Conservation (phyloP, 176 grass and related monocot genomes). For the Avena insularis region DNA sequence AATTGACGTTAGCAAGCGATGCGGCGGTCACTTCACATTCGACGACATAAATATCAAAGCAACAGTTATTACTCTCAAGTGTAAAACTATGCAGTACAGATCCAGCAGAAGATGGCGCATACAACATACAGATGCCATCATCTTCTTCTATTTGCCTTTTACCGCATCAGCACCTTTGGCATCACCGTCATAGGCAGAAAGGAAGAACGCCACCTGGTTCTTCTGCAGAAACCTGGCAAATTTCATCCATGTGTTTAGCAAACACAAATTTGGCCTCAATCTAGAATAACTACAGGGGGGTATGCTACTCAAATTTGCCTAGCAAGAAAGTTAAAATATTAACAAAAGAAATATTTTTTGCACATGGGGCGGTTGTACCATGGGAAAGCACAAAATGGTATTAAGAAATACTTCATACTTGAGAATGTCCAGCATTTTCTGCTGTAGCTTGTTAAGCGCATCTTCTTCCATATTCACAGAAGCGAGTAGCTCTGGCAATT, state of each 20-base stretch:
- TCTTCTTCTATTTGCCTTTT: constrained; percentile 45
- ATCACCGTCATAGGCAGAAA: constrained; percentile 59
- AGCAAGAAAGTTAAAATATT: neutral
- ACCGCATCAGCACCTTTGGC: constrained; percentile 46
- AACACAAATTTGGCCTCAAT: constrained; percentile 8
- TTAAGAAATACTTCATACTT: constrained; percentile 65
- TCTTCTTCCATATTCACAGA: constrained; percentile 96
- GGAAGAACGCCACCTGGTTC: constrained; percentile 77
- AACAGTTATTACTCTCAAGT: constrained; percentile 27
- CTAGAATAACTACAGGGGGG: neutral
- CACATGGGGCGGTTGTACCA: neutral
- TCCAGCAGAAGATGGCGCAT: constrained; percentile 21
- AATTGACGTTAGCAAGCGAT: neutral
- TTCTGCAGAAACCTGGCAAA: constrained; percentile 89
- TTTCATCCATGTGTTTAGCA: neutral
- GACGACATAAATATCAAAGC: constrained; percentile 17
- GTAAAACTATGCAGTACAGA: constrained; percentile 35
- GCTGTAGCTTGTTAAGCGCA: constrained; percentile 74
- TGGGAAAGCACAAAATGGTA: constrained; percentile 20
- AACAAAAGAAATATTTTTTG: neutral
- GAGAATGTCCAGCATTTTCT: constrained; percentile 87
- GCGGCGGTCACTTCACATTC: neutral
- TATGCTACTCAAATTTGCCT: neutral
- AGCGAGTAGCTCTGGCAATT: constrained; percentile 87
- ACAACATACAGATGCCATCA: constrained; percentile 27